Conservation (phyloP, 768 basidiomycete species). For the Rhizopogon roseolus region DNA sequence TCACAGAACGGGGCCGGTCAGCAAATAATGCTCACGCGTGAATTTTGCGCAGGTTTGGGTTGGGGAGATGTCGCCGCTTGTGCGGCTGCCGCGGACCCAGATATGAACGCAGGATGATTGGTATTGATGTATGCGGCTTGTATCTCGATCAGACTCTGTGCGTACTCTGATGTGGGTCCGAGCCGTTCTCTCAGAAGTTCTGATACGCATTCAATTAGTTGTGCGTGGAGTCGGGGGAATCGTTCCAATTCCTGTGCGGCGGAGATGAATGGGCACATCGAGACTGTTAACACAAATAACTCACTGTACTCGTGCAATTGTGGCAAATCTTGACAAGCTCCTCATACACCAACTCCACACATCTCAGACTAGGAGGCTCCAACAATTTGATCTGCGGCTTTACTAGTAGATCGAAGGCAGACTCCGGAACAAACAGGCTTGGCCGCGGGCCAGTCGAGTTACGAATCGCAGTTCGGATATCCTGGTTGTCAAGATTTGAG, state of each 20-base stretch:
- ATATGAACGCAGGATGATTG: conserved; percentile 93
- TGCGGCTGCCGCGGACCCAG: conserved; percentile 65
- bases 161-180: conserved; percentile 95
- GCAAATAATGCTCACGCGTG: conserved; percentile 43
- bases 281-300: conserved; percentile 17
- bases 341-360: conserved; percentile 97
- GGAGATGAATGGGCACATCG: neutral
- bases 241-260: conserved; percentile 80
- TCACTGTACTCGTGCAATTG: conserved; percentile 87
- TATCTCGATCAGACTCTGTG: conserved; percentile 91
- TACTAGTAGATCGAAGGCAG: conserved; percentile 93
- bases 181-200: conserved; percentile 92
- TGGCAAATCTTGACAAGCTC: conserved; percentile 99
- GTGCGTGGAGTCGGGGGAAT: conserved; percentile 90
- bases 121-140: conserved; percentile 99
- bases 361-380: conserved; percentile 90
- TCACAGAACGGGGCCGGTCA: conserved; percentile 9
- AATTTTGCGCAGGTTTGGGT: conserved; percentile 39
- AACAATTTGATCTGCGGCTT: conserved; percentile 98
- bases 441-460: conserved; percentile 97
- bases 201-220: conserved; percentile 94
- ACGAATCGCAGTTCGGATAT: conserved; percentile 96
- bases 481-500: conserved; percentile 84
- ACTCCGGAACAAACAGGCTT: conserved; percentile 94
- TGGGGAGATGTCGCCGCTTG: conserved; percentile 39